Conservation (phyloP, 345 rosid genomes). For the Sisymbrium irio region DNA sequence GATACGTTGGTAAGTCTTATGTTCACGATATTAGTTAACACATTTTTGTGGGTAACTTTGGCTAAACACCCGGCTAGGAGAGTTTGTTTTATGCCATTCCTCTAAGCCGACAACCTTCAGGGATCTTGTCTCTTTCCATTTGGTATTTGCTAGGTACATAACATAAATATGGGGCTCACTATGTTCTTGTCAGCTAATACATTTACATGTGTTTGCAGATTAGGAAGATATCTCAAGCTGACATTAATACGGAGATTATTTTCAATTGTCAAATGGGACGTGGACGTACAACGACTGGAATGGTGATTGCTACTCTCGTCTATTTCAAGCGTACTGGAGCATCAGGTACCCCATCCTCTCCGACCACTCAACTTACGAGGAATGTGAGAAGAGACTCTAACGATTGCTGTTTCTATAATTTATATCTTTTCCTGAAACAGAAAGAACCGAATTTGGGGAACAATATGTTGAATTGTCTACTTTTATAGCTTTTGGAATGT, state of each 20-base stretch:
- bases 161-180: neutral
- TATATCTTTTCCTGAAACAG: neutral
- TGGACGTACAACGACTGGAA: slow-evolving; percentile 97
- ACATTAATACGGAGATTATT: slow-evolving; percentile 66
- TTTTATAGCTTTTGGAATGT: neutral
- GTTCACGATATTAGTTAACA: neutral
- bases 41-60: neutral
- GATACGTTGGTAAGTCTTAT: slow-evolving; percentile 72
- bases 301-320: slow-evolving; percentile 94
- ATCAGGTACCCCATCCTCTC: slow-evolving; percentile 57
- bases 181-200: neutral
- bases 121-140: slow-evolving; percentile 8
- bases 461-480: neutral
- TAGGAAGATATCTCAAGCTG: slow-evolving; percentile 73
- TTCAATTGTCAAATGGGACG: slow-evolving; percentile 99
- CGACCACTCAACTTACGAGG: slow-evolving; percentile 1
- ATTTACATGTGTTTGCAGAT: slow-evolving; percentile 49
- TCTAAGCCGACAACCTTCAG: neutral
- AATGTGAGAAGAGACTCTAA: slow-evolving; percentile 12
- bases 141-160: slow-evolving; percentile 9
- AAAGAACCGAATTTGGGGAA: slow-evolving; percentile 1
- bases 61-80: neutral
- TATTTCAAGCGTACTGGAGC: slow-evolving; percentile 89
- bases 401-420: neutral
- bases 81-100: neutral